Evolutionary conservation across 129 eudicot genomes (phyloP), one percentile per base, ranked within the genome.

Genomic region (Ambrosia artemisiifolia): DNA sequence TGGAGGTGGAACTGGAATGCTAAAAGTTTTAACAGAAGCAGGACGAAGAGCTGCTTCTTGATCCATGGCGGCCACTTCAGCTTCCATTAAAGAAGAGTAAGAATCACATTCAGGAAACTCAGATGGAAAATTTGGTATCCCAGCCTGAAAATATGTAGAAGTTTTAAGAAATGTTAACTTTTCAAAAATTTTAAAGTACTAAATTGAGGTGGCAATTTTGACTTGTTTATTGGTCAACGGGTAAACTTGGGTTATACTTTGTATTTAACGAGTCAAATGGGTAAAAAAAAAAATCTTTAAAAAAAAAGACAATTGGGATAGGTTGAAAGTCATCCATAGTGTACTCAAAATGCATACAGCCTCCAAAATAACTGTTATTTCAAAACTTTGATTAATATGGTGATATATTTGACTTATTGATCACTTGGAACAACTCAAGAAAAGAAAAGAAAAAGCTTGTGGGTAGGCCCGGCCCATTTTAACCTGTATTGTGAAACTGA

Each of bases 51-150:
- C 57, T 7, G 82, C 83, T 65, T 79, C 71, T 34, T 83, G 47
- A 54, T 78, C 79, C 65, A 71, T 49, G 42, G 54, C 78, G 34
- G 81, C 78, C 65, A 79, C 88, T 85, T 86, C 89, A 16, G 76
- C 65, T 61, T 69, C 85, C 90, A 75, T 80, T 48, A 61, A 81
- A 69, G 65, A 56, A 42, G 79, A 59, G 79, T 90, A 84, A 49
- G 97, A 88, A 42, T 66, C 75, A 83, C 91, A 84, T 70, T 86
- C 99, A 16, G 97, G 97, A 75, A 84, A 95, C 71, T 91, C 99
- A 1, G 69, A 77, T 11, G 99, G 99, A 76, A 95, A 91, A 72
- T 46, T 76, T 43, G 97, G 96, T 76, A 88, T 77, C 30, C 88
- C 90, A 60, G 66, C 85, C 99, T 95, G 88, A 73, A 86, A 64